Evolutionary conservation across 179 eudicot genomes (phyloP).

Genomic region (Amaranthus tricolor): DNA sequence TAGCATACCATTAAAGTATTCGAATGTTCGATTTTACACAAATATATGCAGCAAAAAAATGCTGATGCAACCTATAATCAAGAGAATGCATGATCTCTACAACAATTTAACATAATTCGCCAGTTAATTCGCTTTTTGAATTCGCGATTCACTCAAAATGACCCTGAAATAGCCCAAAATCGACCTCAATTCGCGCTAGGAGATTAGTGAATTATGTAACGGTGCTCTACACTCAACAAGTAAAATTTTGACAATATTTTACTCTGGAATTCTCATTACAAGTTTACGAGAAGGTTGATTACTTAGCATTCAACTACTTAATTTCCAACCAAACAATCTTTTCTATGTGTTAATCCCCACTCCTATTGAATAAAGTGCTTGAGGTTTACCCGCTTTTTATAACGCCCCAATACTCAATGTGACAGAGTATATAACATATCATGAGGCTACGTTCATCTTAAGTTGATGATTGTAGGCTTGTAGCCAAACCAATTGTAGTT

Average conservation of each 20-base stretch:
- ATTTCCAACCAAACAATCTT: not conserved
- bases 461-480: no score
- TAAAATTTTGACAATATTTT: not conserved
- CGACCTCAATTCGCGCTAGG: no score
- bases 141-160: no score
- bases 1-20: not conserved
- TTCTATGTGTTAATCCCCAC: not conserved
- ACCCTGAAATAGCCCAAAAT: no score
- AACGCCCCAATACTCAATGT: not conserved
- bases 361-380: not conserved
- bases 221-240: not conserved
- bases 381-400: not conserved
- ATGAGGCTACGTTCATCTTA: no score
- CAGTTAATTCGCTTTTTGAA: no score
- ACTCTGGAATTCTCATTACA: not conserved
- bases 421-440: no score
- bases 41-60: not conserved
- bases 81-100: not conserved
- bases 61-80: not conserved
- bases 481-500: no score
- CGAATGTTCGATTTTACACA: not conserved
- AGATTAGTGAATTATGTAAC: not conserved
- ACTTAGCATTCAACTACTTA: not conserved
- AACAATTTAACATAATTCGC: no score
- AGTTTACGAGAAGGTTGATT: not conserved